Conservation (phyloP, 352 stramenopile genomes). For the Halophytophthora polymorphica region DNA sequence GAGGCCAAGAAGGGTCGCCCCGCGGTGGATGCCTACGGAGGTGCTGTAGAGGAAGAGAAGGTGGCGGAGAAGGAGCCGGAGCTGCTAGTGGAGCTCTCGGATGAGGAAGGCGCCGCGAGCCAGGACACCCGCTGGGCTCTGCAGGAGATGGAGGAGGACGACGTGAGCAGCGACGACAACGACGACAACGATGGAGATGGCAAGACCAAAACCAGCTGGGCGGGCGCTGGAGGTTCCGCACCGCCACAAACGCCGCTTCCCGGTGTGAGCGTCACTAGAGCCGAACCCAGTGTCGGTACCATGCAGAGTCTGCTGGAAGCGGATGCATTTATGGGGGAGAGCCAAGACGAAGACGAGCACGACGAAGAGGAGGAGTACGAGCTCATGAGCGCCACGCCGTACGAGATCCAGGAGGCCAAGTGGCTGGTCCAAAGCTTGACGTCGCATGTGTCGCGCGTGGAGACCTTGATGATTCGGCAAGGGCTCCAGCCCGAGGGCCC, state of each 20-base stretch:
- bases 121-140: conserved; percentile 5
- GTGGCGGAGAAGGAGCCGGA: conserved; percentile 6
- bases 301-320: neutral
- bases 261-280: neutral
- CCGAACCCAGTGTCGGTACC: neutral
- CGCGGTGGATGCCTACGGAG: too few relatives aligned
- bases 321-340: neutral
- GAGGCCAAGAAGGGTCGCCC: too few relatives aligned
- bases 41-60: neutral
- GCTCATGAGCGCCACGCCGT: conserved; percentile 1
- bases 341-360: conserved; percentile 2
- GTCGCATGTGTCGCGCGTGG: conserved; percentile 23
- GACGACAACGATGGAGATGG: conserved; percentile 4
- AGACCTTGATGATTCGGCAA: conserved; percentile 28
- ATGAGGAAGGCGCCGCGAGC: neutral
- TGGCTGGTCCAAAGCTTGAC: conserved; percentile 28
- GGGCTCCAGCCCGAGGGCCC: conserved; percentile 33
- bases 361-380: conserved; percentile 1
- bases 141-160: conserved; percentile 9
- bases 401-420: conserved; percentile 24
- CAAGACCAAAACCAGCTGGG: conserved; percentile 4
- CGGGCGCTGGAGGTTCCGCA: neutral
- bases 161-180: neutral
- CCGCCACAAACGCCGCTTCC: neutral
- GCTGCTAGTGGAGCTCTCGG: neutral